Evolutionary conservation across 768 basidiomycete species (phyloP).

Genomic region (Calocera viscosa): DNA sequence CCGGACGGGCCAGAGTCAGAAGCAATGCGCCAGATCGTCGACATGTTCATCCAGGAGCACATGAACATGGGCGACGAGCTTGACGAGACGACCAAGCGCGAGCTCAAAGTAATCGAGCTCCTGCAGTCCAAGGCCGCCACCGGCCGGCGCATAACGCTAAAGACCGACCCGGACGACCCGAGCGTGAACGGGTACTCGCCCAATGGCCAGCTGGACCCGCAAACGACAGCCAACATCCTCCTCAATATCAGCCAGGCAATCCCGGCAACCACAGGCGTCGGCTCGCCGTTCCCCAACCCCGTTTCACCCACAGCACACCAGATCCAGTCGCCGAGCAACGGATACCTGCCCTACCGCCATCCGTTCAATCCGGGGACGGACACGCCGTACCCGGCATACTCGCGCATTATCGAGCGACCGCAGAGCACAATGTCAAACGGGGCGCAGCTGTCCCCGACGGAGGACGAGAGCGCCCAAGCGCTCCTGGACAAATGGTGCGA

Average conservation of each 20-base stretch:
- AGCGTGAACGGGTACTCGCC: slow-evolving; percentile 12
- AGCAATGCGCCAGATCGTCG: slow-evolving; percentile 67
- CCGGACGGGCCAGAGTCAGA: slow-evolving; percentile 56
- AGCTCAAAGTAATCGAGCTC: slow-evolving; percentile 76
- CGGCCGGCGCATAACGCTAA: slow-evolving; percentile 26
- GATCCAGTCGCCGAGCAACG: background rate
- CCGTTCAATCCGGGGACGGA: slow-evolving; percentile 9
- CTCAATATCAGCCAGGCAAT: slow-evolving; percentile 9
- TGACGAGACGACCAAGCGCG: slow-evolving; percentile 71
- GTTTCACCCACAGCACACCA: background rate
- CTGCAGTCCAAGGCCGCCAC: slow-evolving; percentile 46
- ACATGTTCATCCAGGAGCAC: slow-evolving; percentile 61
- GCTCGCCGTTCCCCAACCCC: slow-evolving; percentile 6
- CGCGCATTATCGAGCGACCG: slow-evolving; percentile 49
- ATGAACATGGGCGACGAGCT: slow-evolving; percentile 41
- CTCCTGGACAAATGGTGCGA: slow-evolving; percentile 77
- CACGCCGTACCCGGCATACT: slow-evolving; percentile 19
- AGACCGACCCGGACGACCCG: slow-evolving; percentile 12
- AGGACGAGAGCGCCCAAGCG: slow-evolving; percentile 62
- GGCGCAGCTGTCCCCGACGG: slow-evolving; percentile 37
- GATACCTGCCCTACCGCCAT: background rate
- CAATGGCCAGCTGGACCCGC: slow-evolving; percentile 9
- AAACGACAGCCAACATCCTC: slow-evolving; percentile 12
- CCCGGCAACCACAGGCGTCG: background rate
- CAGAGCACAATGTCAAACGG: slow-evolving; percentile 40